phyloP scores from a whole-genome alignment of 2,329 filamentous ascomycete genomes.

The Celoporthe dispersa region DNA sequence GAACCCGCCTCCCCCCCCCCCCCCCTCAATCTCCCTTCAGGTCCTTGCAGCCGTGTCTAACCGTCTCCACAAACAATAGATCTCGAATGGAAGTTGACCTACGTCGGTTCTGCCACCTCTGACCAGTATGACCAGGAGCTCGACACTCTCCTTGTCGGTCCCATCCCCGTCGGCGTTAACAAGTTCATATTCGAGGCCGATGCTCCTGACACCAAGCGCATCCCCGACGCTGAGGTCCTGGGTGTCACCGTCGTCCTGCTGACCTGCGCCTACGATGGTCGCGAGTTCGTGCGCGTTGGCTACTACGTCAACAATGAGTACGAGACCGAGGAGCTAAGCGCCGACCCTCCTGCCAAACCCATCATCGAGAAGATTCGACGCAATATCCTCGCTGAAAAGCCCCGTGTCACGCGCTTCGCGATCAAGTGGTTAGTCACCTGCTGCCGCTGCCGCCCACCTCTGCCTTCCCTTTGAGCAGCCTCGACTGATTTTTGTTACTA shows the following conservation, averaged over 20 bases:
- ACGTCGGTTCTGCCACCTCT: constrained; percentile 97
- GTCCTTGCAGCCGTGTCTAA: constrained; percentile 10
- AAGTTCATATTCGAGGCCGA: constrained; percentile 99
- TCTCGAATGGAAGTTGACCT: constrained; percentile 98
- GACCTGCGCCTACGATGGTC: constrained; percentile 92
- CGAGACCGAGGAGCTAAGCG: constrained; percentile 84
- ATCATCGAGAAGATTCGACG: constrained; percentile 89
- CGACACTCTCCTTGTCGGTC: constrained; percentile 92
- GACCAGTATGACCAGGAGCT: constrained; percentile 98
- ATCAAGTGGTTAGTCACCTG: constrained; percentile 83
- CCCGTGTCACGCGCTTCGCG: constrained; percentile 92
- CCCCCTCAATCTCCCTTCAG: no score
- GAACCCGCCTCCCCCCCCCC: not conserved
- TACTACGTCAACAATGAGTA: constrained; percentile 99
- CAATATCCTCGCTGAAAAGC: constrained; percentile 95
- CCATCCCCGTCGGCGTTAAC: constrained; percentile 97
- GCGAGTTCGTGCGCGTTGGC: constrained; percentile 96
- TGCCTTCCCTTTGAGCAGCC: not conserved
- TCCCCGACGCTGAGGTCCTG: constrained; percentile 92
- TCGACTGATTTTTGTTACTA: constrained; percentile 13
- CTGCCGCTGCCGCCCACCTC: not conserved
- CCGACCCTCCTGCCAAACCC: constrained; percentile 89
- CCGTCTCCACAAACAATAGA: constrained; percentile 56
- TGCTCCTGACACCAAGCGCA: constrained; percentile 84
- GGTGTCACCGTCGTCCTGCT: constrained; percentile 97